Evolutionary conservation across 768 basidiomycete species (phyloP).

Genomic region (Solioccasus polychromus): DNA sequence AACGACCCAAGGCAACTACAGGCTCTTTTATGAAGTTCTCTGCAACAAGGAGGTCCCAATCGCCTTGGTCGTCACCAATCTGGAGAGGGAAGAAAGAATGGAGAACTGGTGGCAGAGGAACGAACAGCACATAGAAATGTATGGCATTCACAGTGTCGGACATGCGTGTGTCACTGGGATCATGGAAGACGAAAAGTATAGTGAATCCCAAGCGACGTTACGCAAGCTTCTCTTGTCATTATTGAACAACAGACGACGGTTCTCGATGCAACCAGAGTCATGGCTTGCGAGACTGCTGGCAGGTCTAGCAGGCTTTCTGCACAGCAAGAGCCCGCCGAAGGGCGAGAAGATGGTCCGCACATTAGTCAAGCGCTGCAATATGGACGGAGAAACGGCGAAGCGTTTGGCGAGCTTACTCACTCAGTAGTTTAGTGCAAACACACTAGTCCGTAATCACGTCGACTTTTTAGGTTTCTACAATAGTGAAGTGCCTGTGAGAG

Average conservation of each 20-base stretch:
- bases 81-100: constrained; percentile 36
- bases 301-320: constrained; percentile 20
- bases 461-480: too few relatives aligned
- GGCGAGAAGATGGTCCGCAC: constrained; percentile 25
- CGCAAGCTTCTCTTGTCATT: constrained; percentile 16
- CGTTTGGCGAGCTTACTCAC: constrained; percentile 16
- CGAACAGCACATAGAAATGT: constrained; percentile 19
- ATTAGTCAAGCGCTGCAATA: constrained; percentile 26
- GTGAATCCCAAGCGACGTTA: constrained; percentile 30
- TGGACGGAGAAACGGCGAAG: constrained; percentile 27
- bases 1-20: constrained; percentile 36
- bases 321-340: constrained; percentile 20
- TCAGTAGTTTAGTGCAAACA: too few relatives aligned
- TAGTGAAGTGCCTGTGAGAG: too few relatives aligned
- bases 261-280: constrained; percentile 24
- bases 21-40: constrained; percentile 38
- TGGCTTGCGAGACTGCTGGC: constrained; percentile 24
- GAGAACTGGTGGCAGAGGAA: constrained; percentile 37
- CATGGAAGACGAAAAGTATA: constrained; percentile 33
- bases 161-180: constrained; percentile 43
- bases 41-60: constrained; percentile 39
- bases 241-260: constrained; percentile 12
- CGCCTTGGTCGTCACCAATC: constrained; percentile 38
- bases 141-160: constrained; percentile 28
- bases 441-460: too few relatives aligned